Conservation (phyloP, 148 eudicot species). For the Rhododendron mucronatum region DNA sequence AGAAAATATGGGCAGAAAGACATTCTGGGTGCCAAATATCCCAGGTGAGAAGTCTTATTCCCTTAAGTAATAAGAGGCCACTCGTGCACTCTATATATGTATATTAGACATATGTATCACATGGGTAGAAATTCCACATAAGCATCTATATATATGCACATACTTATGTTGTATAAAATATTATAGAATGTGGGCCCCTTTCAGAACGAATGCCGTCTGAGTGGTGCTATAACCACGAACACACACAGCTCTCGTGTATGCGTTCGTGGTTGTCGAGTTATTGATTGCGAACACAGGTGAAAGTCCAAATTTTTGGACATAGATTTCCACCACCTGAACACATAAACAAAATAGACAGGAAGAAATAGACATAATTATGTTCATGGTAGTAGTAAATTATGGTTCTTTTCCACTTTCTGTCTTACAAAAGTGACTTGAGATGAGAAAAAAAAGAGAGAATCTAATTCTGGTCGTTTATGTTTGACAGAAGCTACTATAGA, state of each 20-base stretch:
- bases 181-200: background rate
- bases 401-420: background rate
- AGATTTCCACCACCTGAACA: background rate
- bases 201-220: background rate
- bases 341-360: background rate
- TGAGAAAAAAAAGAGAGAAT: background rate
- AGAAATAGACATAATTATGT: background rate
- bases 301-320: background rate
- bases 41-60: slow-evolving; percentile 48
- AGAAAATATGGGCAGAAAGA: slow-evolving; percentile 99
- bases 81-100: background rate
- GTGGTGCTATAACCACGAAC: too few species aligned
- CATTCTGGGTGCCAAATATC: slow-evolving; percentile 74
- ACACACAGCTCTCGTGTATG: too few species aligned
- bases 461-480: slow-evolving; percentile 19
- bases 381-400: background rate
- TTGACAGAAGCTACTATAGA: slow-evolving; percentile 67
- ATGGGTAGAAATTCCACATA: background rate
- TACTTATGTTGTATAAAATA: background rate
- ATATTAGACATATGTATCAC: background rate
- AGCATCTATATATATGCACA: background rate
- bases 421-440: background rate
- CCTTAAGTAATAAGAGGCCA: background rate
- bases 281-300: background rate
- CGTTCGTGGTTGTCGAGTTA: too few species aligned